phyloP scores from a whole-genome alignment of 1,139 yeast genomes.

The Casaregolazyma lundiana region DNA sequence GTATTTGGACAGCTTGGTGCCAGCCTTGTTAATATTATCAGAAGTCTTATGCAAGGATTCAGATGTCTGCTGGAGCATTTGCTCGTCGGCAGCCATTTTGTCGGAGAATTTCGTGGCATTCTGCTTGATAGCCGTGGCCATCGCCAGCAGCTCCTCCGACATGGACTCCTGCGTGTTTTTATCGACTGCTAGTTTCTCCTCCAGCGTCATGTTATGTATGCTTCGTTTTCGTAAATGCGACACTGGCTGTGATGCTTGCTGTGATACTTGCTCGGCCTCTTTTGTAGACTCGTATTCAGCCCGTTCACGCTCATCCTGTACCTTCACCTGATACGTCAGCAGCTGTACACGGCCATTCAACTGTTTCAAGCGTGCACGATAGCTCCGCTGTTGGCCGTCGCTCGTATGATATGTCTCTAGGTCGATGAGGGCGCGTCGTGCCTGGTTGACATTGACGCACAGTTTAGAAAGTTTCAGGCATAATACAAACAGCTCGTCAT shows the following conservation, averaged over 20 bases:
- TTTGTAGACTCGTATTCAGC: slow-evolving; percentile 11
- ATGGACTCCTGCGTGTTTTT: slow-evolving; percentile 39
- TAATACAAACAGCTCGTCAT: slow-evolving; percentile 21
- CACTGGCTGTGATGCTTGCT: slow-evolving; percentile 2
- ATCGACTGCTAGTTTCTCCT: slow-evolving; percentile 30
- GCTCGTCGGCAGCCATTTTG: slow-evolving; percentile 34
- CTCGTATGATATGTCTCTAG: slow-evolving; percentile 15
- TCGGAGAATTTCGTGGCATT: slow-evolving; percentile 42
- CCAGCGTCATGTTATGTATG: slow-evolving; percentile 16
- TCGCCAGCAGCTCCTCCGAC: slow-evolving; percentile 44
- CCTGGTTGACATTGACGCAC: slow-evolving; percentile 23
- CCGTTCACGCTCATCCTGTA: slow-evolving; percentile 16
- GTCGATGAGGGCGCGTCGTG: slow-evolving; percentile 22
- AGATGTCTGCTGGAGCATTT: slow-evolving; percentile 32
- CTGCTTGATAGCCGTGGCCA: slow-evolving; percentile 47
- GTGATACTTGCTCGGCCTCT: neutral
- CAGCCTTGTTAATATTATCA: slow-evolving; percentile 34
- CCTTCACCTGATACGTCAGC: slow-evolving; percentile 16
- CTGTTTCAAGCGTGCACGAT: slow-evolving; percentile 17
- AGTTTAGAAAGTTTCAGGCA: slow-evolving; percentile 23
- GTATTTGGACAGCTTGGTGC: slow-evolving; percentile 31
- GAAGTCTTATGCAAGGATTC: slow-evolving; percentile 34
- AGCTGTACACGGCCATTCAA: slow-evolving; percentile 22
- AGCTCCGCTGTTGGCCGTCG: slow-evolving; percentile 1
- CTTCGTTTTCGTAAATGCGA: slow-evolving; percentile 2